These are phyloP conservation scores for Cyberlindnera japonica DNA, from an alignment of 805 yeast genomes.

Conservation along the genomic window DNA sequence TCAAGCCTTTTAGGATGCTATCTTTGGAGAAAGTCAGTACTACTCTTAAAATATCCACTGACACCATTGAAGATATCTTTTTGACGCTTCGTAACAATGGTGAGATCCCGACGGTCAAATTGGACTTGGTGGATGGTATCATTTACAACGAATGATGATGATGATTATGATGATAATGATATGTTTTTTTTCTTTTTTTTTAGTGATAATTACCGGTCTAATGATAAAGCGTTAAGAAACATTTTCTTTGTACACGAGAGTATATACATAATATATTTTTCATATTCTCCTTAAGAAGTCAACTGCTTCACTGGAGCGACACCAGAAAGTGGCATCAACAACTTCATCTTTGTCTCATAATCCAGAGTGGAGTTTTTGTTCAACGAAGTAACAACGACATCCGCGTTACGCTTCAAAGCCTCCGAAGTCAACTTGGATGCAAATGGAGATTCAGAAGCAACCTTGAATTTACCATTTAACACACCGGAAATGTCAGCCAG, in stretches of 20 bases:
- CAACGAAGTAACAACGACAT: constrained; percentile 25
- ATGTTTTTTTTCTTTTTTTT: too few relatives aligned
- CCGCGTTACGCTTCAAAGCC: constrained; percentile 24
- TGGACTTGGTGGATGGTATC: constrained; percentile 27
- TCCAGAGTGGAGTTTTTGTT: constrained; percentile 24
- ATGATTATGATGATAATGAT: too few relatives aligned
- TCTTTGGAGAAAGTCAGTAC: constrained; percentile 19
- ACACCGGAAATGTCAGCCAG: constrained; percentile 18
- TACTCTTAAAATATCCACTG: constrained; percentile 17
- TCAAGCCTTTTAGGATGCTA: constrained; percentile 27
- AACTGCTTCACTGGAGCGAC: constrained; percentile 26
- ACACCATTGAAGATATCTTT: constrained; percentile 25
- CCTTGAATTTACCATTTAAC: constrained; percentile 18
- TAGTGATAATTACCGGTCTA: too few relatives aligned
- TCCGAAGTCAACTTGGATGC: constrained; percentile 18
- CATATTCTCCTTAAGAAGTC: constrained; percentile 5
- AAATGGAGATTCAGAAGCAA: constrained; percentile 6
- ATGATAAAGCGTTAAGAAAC: too few relatives aligned
- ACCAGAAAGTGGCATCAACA: constrained; percentile 29
- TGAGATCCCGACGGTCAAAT: constrained; percentile 18
- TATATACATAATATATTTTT: constrained; percentile 1
- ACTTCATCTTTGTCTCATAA: constrained; percentile 22
- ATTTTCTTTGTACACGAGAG: background rate
- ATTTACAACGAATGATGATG: constrained; percentile 19
- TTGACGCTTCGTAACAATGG: constrained; percentile 23